Evolutionary conservation across 495 filamentous ascomycete species (phyloP).

Genomic region (Thermothielavioides terrestris): DNA sequence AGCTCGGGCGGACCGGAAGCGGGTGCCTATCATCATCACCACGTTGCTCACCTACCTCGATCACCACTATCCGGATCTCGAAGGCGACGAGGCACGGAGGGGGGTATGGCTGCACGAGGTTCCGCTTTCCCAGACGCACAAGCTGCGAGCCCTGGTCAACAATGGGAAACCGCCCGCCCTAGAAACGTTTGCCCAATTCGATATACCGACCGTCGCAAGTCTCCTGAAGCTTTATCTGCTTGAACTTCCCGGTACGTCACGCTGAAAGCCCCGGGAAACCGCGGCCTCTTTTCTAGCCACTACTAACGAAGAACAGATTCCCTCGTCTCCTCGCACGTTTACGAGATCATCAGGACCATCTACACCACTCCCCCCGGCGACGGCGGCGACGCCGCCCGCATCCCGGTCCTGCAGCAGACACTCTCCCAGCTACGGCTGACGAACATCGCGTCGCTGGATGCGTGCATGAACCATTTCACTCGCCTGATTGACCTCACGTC

Average conservation of each 20-base stretch:
- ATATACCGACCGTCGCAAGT: constrained; percentile 88
- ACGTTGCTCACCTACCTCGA: constrained; percentile 90
- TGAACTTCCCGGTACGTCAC: constrained; percentile 75
- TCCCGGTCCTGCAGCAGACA: constrained; percentile 91
- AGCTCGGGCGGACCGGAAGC: constrained; percentile 86
- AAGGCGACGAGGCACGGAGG: constrained; percentile 89
- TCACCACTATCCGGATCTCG: constrained; percentile 92
- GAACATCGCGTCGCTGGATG: constrained; percentile 97
- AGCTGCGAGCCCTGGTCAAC: constrained; percentile 72
- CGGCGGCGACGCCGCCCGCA: constrained; percentile 54
- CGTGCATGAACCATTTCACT: constrained; percentile 95
- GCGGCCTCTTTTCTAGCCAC: too few species aligned
- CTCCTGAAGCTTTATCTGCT: constrained; percentile 92
- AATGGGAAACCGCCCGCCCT: constrained; percentile 74
- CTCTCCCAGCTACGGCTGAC: constrained; percentile 89
- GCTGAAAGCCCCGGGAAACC: too few species aligned
- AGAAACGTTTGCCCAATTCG: constrained; percentile 73
- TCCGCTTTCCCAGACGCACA: constrained; percentile 74
- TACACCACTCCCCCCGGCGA: constrained; percentile 79
- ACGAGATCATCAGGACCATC: constrained; percentile 97
- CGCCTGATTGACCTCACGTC: constrained; percentile 94
- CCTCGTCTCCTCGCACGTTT: constrained; percentile 94
- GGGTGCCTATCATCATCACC: constrained; percentile 87
- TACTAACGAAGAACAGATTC: constrained; percentile 54
- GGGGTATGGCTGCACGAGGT: constrained; percentile 93